Evolutionary conservation across 1,284 basidiomycete genomes (phyloP).

Genomic region (Sporisorium reilianum): DNA sequence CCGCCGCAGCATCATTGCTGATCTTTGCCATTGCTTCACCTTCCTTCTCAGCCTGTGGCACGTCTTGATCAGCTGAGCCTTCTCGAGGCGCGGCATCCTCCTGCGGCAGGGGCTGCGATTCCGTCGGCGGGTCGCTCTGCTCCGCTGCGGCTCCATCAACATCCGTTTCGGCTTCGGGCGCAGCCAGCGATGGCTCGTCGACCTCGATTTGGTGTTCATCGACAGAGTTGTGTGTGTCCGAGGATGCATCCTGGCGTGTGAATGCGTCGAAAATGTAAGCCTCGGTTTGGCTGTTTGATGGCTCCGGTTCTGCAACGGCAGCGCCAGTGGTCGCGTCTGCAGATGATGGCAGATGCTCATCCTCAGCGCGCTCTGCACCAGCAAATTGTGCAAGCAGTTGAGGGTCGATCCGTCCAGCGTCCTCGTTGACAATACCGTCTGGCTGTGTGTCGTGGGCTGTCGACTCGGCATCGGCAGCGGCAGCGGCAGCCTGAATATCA

Average conservation of each 20-base stretch:
- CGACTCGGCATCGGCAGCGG: neutral
- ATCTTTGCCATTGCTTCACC: neutral
- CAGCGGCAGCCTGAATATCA: slow-evolving; percentile 21
- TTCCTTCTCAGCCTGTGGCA: neutral
- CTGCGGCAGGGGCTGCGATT: neutral
- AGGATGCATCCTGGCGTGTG: slow-evolving; percentile 25
- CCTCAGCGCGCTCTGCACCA: neutral
- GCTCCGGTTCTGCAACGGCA: neutral
- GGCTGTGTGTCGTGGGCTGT: neutral
- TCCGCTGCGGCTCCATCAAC: neutral
- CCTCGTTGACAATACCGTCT: neutral
- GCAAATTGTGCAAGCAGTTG: slow-evolving; percentile 11
- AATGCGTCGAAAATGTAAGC: slow-evolving; percentile 34
- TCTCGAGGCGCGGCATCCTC: neutral
- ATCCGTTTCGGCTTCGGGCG: neutral
- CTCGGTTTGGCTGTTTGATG: slow-evolving; percentile 12
- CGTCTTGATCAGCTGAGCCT: neutral
- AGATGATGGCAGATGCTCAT: neutral
- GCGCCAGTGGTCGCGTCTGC: neutral
- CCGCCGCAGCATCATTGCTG: neutral
- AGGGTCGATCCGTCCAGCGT: slow-evolving; percentile 28
- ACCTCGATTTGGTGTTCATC: slow-evolving; percentile 1
- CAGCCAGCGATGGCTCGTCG: neutral
- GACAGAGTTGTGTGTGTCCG: slow-evolving; percentile 2
- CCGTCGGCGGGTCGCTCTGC: neutral